Base-by-base conservation (phyloP, 2,329 filamentous ascomycete genomes). In the Exophiala sp. region DNA sequence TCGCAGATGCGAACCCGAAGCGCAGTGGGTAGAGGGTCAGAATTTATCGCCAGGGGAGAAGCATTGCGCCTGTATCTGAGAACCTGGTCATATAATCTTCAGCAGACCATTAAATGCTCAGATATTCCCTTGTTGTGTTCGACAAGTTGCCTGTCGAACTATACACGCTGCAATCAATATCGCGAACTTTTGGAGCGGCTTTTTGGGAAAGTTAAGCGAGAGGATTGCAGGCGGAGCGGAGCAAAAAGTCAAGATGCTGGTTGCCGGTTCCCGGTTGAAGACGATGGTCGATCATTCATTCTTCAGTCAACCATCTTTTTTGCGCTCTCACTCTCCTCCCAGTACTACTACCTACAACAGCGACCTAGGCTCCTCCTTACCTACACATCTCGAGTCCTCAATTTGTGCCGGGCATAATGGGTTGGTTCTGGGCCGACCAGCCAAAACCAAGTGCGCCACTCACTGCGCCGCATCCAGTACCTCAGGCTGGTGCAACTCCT, bases 371-470 rank as follows among this genome's bases (percentile, higher is more conserved):
- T n/a, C 30, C 8, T 34, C 10, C 37, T 22, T 19, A 8, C 21
- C 8, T 21, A 13, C 3, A 24, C 19, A 23, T 14, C 38, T 22
- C 13, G 24, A 1, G 34, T 21, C 14, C 16, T 38, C 46, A 29
- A 1, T n/a, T n/a, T 29, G 23, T 24, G 22, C 30, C 19, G 14
- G 24, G 40, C 40, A 48, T n/a, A 14, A 85, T 85, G 82, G 82
- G 82, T 62, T 85, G 81, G 81, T 85, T 85, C 62, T 85, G 82
- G 82, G 79, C 81, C 69, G 80, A 84, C 53, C 62, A 70, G 16
- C 56, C 51, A 2, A 46, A 59, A 71, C 46, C 65, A 66, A 48
- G 53, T 66, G 39, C 62, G 62, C 27, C 48, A 22, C 13, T 52
- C 60, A 70, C 73, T 55, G 73, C 75, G 54, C 70, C 52, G 66